Conservation (phyloP, 2,329 filamentous ascomycete genomes). For the Monosporascus sp. region DNA sequence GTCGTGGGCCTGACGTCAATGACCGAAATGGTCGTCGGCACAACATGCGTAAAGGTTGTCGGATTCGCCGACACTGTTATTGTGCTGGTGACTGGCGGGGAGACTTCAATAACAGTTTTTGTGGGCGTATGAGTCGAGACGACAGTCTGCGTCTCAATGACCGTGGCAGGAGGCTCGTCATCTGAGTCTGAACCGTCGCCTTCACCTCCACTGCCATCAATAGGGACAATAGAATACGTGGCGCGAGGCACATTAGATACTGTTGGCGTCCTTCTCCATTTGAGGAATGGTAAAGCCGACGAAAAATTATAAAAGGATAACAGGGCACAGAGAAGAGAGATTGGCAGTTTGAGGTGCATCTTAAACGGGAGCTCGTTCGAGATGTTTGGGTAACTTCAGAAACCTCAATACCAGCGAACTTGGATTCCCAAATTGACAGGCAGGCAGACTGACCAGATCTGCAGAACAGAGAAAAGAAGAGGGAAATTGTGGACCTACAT, state of each 20-base stretch:
- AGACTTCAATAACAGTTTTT: constrained; percentile 20
- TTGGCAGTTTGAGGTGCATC: constrained; percentile 24
- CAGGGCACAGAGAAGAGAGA: constrained; percentile 20
- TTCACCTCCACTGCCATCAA: constrained; percentile 24
- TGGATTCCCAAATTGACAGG: background rate
- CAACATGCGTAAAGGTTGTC: constrained; percentile 8
- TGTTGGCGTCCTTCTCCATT: constrained; percentile 6
- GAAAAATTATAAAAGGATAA: constrained; percentile 14
- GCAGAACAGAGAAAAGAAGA: constrained; percentile 2
- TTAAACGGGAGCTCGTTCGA: constrained; percentile 8
- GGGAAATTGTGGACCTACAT: constrained; percentile 10
- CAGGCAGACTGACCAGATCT: background rate
- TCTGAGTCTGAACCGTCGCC: constrained; percentile 6
- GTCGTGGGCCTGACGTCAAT: constrained; percentile 21
- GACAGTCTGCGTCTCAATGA: constrained; percentile 26
- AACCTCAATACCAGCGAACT: background rate
- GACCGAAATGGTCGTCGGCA: constrained; percentile 25
- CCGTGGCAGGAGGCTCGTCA: constrained; percentile 22
- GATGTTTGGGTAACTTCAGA: background rate
- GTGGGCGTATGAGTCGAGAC: constrained; percentile 24
- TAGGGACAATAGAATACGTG: constrained; percentile 34
- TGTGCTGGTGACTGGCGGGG: constrained; percentile 24
- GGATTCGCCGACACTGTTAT: constrained; percentile 20
- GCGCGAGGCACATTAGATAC: constrained; percentile 24
- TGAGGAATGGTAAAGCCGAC: constrained; percentile 23